These are phyloP conservation scores for Rhodotorula kratochvilovae DNA, from an alignment of 768 basidiomycete species.

Conservation along the genomic window DNA sequence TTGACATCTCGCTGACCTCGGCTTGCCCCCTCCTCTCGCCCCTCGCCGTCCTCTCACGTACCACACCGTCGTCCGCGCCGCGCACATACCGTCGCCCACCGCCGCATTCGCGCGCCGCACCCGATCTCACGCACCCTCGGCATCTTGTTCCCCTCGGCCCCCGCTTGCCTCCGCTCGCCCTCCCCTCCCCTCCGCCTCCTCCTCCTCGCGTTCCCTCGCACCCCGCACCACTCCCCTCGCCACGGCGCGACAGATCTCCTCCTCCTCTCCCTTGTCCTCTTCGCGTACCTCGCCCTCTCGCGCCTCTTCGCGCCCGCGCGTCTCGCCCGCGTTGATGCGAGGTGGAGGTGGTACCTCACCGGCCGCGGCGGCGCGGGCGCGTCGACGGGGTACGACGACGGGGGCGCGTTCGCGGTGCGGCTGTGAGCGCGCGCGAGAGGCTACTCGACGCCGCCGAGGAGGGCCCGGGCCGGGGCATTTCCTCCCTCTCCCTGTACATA, in stretches of 20 bases:
- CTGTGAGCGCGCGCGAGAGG: not conserved
- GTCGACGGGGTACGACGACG: not conserved
- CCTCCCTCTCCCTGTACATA: too few species aligned
- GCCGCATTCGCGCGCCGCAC: too few species aligned
- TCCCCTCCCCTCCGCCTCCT: not conserved
- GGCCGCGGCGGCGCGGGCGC: not conserved
- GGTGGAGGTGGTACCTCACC: not conserved
- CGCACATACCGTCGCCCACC: not conserved
- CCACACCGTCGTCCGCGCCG: too few species aligned
- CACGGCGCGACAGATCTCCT: not conserved
- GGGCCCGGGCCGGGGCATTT: too few species aligned
- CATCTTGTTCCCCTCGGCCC: too few species aligned
- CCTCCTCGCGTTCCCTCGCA: too few species aligned
- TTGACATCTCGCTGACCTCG: not conserved
- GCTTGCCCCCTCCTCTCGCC: not conserved
- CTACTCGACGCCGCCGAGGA: too few species aligned
- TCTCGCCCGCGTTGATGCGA: not conserved
- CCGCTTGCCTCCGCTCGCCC: too few species aligned
- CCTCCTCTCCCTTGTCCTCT: not conserved
- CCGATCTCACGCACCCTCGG: too few species aligned
- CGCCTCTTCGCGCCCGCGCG: slow-evolving; percentile 1
- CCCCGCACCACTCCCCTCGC: not conserved
- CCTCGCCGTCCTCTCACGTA: too few species aligned
- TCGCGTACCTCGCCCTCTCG: slow-evolving; percentile 6
- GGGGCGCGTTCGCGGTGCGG: too few species aligned